Conservation (phyloP, 2,329 filamentous ascomycete species). For the Lecanicillium sp. region DNA sequence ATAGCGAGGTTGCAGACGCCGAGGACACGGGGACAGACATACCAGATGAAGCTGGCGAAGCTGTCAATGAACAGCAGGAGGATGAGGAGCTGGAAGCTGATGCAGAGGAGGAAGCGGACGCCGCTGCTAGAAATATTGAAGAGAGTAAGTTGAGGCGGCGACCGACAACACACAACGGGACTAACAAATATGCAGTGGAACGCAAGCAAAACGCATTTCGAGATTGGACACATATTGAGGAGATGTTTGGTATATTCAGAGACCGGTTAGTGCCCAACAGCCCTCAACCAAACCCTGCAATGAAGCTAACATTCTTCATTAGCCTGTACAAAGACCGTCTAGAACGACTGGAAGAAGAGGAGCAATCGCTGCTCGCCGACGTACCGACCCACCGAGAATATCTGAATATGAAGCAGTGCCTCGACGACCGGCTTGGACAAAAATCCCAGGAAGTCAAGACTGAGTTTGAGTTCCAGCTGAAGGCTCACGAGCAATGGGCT, state of each 20-base stretch:
- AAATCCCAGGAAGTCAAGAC: conserved; percentile 70
- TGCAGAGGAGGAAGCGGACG: conserved; percentile 45
- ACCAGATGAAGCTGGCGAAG: conserved; percentile 20
- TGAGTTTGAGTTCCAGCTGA: conserved; percentile 64
- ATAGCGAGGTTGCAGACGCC: conserved; percentile 22
- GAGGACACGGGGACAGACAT: conserved; percentile 11
- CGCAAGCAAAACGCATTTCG: conserved; percentile 75
- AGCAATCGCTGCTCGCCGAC: conserved; percentile 51
- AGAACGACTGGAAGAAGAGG: conserved; percentile 66
- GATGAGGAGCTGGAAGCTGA: conserved; percentile 32
- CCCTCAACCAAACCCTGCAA: too few relatives aligned
- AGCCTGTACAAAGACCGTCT: conserved; percentile 87
- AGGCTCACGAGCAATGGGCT: conserved; percentile 65
- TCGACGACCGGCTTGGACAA: conserved; percentile 74
- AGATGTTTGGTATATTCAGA: conserved; percentile 79
- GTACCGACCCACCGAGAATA: conserved; percentile 83
- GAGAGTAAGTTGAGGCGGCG: conserved; percentile 40
- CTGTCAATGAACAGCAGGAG: conserved; percentile 21
- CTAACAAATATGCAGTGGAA: conserved; percentile 47
- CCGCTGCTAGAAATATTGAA: conserved; percentile 54
- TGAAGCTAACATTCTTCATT: conserved; percentile 17
- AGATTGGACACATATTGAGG: conserved; percentile 72
- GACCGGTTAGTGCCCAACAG: conserved; percentile 53
- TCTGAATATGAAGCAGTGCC: conserved; percentile 78
- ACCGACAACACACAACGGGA: conserved; percentile 5